Evolutionary conservation across 2,329 filamentous ascomycete genomes (phyloP).

Genomic region (Claviceps sp.): DNA sequence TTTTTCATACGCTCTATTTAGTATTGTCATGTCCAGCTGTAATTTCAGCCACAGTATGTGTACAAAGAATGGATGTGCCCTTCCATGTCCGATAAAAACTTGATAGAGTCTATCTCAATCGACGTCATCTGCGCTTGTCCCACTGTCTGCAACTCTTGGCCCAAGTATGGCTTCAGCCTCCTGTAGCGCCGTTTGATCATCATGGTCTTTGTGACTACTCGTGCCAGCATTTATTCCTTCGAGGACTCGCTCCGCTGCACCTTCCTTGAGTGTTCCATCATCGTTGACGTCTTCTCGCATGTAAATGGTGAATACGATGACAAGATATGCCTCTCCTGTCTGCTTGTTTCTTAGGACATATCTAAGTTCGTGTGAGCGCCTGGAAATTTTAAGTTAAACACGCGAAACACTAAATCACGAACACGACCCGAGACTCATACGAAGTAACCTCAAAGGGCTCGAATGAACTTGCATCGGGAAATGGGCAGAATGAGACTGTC

Average conservation of each 20-base stretch:
- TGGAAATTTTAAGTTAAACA: conserved; percentile 17
- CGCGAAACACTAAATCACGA: not conserved
- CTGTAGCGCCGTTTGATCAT: conserved; percentile 24
- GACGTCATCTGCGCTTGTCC: conserved; percentile 28
- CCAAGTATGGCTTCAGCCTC: conserved; percentile 25
- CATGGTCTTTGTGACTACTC: conserved; percentile 13
- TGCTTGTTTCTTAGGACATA: conserved; percentile 77
- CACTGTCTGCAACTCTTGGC: conserved; percentile 8
- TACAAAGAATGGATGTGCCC: too few species aligned
- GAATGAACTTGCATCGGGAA: too few species aligned
- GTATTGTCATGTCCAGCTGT: too few species aligned
- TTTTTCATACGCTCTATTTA: too few species aligned
- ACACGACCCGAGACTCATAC: conserved; percentile 1
- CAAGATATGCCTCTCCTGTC: conserved; percentile 64
- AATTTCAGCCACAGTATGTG: too few species aligned
- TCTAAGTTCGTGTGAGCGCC: conserved; percentile 72
- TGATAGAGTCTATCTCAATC: conserved; percentile 18
- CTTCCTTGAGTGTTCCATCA: conserved; percentile 38
- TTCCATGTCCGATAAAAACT: too few species aligned
- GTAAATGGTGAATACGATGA: conserved; percentile 67
- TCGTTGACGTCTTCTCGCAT: conserved; percentile 52
- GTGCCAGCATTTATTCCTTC: conserved; percentile 7
- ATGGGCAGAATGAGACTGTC: not conserved
- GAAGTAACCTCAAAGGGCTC: not conserved
- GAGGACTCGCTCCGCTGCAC: conserved; percentile 17